These are phyloP conservation scores for Aspergillus spinulosporus DNA, from an alignment of 2,329 filamentous ascomycete genomes.

Conservation along the genomic window DNA sequence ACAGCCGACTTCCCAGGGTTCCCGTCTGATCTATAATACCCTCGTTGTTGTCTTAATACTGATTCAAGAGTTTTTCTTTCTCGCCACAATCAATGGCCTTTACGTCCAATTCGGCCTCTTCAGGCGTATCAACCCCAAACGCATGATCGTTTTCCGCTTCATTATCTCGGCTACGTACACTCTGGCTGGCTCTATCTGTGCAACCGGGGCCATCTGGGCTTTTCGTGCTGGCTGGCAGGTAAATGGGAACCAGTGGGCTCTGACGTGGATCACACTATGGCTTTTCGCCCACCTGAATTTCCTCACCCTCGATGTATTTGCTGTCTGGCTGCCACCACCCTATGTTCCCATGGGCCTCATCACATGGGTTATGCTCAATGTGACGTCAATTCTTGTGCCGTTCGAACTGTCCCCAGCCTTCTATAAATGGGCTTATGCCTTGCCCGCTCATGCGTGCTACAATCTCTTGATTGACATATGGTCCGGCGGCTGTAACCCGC, in stretches of 20 bases:
- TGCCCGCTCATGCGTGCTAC: slow-evolving; percentile 44
- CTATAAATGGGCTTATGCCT: slow-evolving; percentile 41
- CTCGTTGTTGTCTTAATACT: slow-evolving; percentile 48
- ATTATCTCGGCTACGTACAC: slow-evolving; percentile 41
- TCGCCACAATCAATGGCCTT: slow-evolving; percentile 49
- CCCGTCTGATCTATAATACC: slow-evolving; percentile 49
- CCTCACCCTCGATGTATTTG: slow-evolving; percentile 46
- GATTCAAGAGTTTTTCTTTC: slow-evolving; percentile 52
- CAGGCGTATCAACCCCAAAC: slow-evolving; percentile 28
- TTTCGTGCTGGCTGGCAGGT: slow-evolving; percentile 46
- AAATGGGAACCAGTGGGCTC: slow-evolving; percentile 41
- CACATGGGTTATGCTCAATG: slow-evolving; percentile 48
- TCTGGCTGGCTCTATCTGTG: slow-evolving; percentile 44
- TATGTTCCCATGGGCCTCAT: slow-evolving; percentile 50
- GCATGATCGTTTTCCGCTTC: slow-evolving; percentile 37
- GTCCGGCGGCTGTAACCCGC: slow-evolving; percentile 44
- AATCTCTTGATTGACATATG: slow-evolving; percentile 45
- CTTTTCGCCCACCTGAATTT: slow-evolving; percentile 49
- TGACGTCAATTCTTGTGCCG: slow-evolving; percentile 46
- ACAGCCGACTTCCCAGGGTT: slow-evolving; percentile 44
- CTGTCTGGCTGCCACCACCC: slow-evolving; percentile 41
- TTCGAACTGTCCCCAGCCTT: slow-evolving; percentile 47
- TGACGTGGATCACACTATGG: slow-evolving; percentile 49
- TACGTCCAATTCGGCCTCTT: slow-evolving; percentile 42
- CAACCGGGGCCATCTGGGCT: slow-evolving; percentile 47